Conservation (phyloP, 1,139 yeast species). For the Suhomyces atakaporum region DNA sequence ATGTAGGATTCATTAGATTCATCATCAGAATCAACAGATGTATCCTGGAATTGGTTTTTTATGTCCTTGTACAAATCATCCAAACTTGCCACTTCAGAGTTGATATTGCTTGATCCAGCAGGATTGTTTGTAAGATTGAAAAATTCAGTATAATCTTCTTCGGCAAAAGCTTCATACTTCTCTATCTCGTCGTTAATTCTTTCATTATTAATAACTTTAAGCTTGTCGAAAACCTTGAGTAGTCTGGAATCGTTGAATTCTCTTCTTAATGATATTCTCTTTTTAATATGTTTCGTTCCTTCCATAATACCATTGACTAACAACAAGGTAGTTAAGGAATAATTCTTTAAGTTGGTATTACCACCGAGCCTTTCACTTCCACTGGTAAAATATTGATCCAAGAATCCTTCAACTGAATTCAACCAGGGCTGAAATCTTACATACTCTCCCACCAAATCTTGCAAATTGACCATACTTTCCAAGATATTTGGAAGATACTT, state of each 20-base stretch:
- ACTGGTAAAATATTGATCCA: constrained; percentile 33
- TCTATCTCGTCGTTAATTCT: constrained; percentile 49
- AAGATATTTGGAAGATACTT: constrained; percentile 31
- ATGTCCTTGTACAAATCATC: constrained; percentile 26
- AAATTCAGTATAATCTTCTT: constrained; percentile 37
- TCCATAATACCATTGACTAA: constrained; percentile 45
- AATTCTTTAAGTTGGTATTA: constrained; percentile 37
- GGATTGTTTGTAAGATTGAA: constrained; percentile 15
- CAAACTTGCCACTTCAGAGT: constrained; percentile 19
- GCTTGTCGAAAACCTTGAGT: constrained; percentile 37
- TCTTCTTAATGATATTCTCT: constrained; percentile 38
- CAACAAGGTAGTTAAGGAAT: constrained; percentile 47
- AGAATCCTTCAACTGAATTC: constrained; percentile 36
- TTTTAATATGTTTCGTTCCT: constrained; percentile 32
- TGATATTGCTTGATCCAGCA: constrained; percentile 11
- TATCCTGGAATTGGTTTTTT: constrained; percentile 16
- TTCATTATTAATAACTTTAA: constrained; percentile 37
- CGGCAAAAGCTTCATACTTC: constrained; percentile 42
- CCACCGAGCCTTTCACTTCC: constrained; percentile 19
- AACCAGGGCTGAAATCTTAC: constrained; percentile 48
- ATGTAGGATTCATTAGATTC: constrained; percentile 18
- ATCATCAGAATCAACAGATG: constrained; percentile 6
- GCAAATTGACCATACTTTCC: constrained; percentile 37
- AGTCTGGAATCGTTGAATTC: constrained; percentile 47
- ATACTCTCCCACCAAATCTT: constrained; percentile 38